These are phyloP conservation scores for Fraxinus anomala DNA, from an alignment of 257 asterid genomes.

Conservation along the genomic window DNA sequence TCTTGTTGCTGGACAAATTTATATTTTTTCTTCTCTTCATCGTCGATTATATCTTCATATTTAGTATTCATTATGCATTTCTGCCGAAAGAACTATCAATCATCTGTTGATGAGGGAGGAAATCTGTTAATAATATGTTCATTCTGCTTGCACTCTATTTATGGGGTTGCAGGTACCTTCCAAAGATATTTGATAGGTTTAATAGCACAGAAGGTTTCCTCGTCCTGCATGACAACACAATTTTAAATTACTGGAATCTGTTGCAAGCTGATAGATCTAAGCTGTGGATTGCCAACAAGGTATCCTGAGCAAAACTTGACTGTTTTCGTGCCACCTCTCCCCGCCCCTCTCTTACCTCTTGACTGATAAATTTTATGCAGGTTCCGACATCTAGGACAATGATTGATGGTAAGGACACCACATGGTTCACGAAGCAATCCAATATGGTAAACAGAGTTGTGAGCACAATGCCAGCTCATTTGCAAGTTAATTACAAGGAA, in stretches of 20 bases:
- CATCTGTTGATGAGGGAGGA: neutral
- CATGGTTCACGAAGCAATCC: conserved; percentile 45
- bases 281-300: conserved; percentile 55
- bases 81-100: neutral
- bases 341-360: neutral
- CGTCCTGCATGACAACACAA: conserved; percentile 44
- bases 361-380: conserved; percentile 19
- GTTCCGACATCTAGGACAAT: conserved; percentile 32
- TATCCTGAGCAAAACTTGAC: conserved; percentile 8
- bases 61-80: neutral
- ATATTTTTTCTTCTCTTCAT: neutral
- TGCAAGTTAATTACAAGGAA: conserved; percentile 51
- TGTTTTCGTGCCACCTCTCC: neutral
- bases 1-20: neutral
- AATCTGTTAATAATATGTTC: neutral
- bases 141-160: conserved; percentile 4
- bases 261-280: conserved; percentile 46
- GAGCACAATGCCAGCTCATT: conserved; percentile 47
- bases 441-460: conserved; percentile 44
- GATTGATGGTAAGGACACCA: conserved; percentile 27
- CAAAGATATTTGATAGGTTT: conserved; percentile 33
- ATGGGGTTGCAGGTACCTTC: conserved; percentile 35
- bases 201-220: conserved; percentile 44
- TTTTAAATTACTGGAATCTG: conserved; percentile 51
- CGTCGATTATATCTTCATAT: neutral